Conservation (phyloP, 306 rosid species). For the barrel medic (Medicago truncatula) region DNA sequence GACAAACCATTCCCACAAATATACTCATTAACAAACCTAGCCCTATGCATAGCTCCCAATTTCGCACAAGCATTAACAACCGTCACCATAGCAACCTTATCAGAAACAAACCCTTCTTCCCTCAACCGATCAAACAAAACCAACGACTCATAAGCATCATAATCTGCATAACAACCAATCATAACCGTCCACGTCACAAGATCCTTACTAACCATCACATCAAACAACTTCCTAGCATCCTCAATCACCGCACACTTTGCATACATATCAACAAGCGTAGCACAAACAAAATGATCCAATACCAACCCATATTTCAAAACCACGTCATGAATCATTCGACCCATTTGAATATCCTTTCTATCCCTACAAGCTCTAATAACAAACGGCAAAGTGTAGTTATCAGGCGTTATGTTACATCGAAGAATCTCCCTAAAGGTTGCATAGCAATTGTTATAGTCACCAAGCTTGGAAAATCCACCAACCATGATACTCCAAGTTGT, state of each 20-base stretch:
- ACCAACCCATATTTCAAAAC: conserved; percentile 62
- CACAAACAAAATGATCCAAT: conserved; percentile 62
- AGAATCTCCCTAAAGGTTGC: conserved; percentile 65
- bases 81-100: conserved; percentile 73
- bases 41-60: conserved; percentile 75
- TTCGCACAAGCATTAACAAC: conserved; percentile 79
- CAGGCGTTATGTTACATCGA: conserved; percentile 49
- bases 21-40: conserved; percentile 60
- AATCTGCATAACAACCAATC: conserved; percentile 69
- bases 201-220: conserved; percentile 61
- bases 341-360: conserved; percentile 55
- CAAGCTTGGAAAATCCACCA: conserved; percentile 70
- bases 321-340: conserved; percentile 56
- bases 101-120: conserved; percentile 68
- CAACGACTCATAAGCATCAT: conserved; percentile 62
- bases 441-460: conserved; percentile 59
- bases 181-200: conserved; percentile 78
- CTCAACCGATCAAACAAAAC: conserved; percentile 74
- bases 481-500: conserved; percentile 70
- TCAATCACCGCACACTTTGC: conserved; percentile 58
- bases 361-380: conserved; percentile 71
- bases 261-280: conserved; percentile 74
- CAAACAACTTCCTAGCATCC: conserved; percentile 64
- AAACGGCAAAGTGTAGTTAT: conserved; percentile 70
- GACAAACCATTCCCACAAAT: conserved; percentile 52